These are phyloP conservation scores for Calamus simplicifolius DNA, from an alignment of 176 grass and related monocot species.

Conservation along the genomic window DNA sequence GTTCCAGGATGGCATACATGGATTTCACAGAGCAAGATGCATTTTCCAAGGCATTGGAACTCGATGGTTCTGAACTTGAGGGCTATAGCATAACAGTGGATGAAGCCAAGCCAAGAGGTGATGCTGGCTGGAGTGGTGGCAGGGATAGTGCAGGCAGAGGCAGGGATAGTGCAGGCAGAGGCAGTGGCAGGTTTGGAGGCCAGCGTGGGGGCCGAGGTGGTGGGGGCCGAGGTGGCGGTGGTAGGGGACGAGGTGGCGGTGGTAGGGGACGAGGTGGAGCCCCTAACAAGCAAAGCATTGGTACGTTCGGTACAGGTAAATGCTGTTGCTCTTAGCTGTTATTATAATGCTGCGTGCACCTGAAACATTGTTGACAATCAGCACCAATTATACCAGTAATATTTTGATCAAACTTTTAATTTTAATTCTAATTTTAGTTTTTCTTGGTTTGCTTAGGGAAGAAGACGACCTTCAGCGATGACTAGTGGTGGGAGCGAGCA, in stretches of 20 bases:
- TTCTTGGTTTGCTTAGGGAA: constrained; percentile 34
- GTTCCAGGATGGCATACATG: constrained; percentile 71
- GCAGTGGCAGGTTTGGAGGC: constrained; percentile 29
- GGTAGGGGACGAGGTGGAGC: constrained; percentile 8
- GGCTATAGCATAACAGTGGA: constrained; percentile 3
- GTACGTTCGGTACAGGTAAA: constrained; percentile 50
- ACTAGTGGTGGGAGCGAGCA: too few relatives aligned
- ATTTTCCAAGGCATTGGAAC: constrained; percentile 45
- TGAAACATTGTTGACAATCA: background rate
- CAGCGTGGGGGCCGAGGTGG: constrained; percentile 11
- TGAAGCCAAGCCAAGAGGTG: constrained; percentile 1
- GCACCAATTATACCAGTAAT: background rate
- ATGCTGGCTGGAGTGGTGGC: constrained; percentile 15
- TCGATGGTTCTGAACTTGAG: constrained; percentile 56
- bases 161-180: constrained; percentile 22
- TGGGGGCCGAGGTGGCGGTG: background rate
- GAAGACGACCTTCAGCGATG: constrained; percentile 5
- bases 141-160: constrained; percentile 19
- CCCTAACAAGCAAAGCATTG: constrained; percentile 29
- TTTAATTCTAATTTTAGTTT: too few relatives aligned
- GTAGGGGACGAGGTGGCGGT: background rate
- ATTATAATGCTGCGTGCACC: too few relatives aligned
- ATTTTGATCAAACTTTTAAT: background rate
- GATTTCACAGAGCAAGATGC: constrained; percentile 50
- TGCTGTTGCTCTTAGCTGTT: background rate